Evolutionary conservation across 768 basidiomycete species (phyloP).

Genomic region (Kwoniella sp.): DNA sequence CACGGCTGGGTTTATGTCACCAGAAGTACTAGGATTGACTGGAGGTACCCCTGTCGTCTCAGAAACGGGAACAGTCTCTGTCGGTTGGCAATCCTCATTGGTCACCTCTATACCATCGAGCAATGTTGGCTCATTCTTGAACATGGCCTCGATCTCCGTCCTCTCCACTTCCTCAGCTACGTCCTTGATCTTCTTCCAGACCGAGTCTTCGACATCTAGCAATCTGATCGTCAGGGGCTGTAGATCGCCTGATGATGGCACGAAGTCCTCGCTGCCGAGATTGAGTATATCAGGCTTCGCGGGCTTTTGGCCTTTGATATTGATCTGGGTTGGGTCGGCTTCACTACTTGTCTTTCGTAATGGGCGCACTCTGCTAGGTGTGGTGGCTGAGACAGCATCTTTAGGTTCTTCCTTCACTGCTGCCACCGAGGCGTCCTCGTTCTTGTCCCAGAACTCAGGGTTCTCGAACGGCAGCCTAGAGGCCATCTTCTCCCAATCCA

Average conservation of each 20-base stretch:
- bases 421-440: background rate
- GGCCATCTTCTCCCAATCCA: conserved; percentile 34
- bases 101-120: conserved; percentile 3
- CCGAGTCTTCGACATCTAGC: conserved; percentile 28
- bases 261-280: conserved; percentile 29
- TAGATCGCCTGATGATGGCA: conserved; percentile 31
- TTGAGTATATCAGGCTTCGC: conserved; percentile 26
- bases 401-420: conserved; percentile 13
- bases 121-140: conserved; percentile 30
- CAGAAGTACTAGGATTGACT: background rate
- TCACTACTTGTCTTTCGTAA: background rate
- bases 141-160: conserved; percentile 25
- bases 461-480: conserved; percentile 41
- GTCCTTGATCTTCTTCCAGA: conserved; percentile 40
- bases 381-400: background rate
- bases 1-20: background rate
- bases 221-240: conserved; percentile 42
- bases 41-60: background rate
- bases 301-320: background rate
- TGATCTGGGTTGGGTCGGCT: background rate
- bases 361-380: background rate
- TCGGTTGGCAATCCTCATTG: background rate
- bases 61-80: background rate
- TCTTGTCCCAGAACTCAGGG: conserved; percentile 17
- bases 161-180: conserved; percentile 24